Conservation (phyloP, 768 basidiomycete genomes). For the Auricularia sp. region DNA sequence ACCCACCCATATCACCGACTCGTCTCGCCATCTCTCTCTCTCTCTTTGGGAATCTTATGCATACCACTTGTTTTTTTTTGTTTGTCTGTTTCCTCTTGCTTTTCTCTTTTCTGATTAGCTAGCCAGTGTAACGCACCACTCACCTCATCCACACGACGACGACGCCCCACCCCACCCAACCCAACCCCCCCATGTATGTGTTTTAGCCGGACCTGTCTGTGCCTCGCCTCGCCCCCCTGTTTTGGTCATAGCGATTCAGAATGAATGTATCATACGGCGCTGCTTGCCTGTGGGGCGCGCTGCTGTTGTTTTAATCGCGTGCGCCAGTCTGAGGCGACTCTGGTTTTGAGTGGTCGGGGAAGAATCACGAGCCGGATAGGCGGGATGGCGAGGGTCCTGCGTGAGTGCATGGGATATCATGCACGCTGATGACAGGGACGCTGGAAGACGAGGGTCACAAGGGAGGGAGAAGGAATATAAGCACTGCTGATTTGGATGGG, state of each 20-base stretch:
- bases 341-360: no score
- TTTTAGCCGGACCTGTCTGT: background rate
- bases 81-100: background rate
- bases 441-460: no score
- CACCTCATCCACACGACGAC: background rate
- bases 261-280: background rate
- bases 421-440: no score
- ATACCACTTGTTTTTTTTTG: background rate
- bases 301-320: background rate
- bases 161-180: background rate
- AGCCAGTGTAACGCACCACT: background rate
- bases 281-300: background rate
- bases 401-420: no score
- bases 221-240: background rate
- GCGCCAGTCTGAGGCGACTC: background rate
- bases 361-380: no score
- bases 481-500: no score
- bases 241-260: background rate
- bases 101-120: background rate
- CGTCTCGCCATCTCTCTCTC: no score
- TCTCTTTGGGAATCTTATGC: background rate
- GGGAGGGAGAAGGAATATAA: no score
- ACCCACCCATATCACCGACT: no score
- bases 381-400: no score
- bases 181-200: background rate